phyloP scores from a whole-genome alignment of 306 rosid genomes.

The Senna tora region DNA sequence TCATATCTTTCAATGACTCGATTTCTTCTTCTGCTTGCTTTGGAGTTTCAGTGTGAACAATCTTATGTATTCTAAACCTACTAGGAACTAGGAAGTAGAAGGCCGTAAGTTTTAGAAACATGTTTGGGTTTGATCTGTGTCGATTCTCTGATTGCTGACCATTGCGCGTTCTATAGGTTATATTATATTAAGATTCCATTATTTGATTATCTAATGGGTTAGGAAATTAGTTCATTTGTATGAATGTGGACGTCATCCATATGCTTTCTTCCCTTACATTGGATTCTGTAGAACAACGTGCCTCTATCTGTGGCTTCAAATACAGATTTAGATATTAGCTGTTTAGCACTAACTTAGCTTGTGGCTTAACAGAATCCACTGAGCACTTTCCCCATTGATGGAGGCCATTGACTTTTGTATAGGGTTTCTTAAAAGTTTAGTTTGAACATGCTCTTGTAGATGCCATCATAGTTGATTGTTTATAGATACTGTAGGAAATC shows the following conservation, averaged over 20 bases:
- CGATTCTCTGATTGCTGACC: neutral
- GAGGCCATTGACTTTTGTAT: neutral
- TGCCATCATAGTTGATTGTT: neutral
- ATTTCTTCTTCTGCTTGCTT: neutral
- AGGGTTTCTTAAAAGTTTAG: neutral
- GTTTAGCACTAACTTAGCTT: neutral
- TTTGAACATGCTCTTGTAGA: neutral
- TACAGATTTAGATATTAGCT: neutral
- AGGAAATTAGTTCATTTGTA: neutral
- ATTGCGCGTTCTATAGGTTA: neutral
- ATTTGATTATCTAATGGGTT: neutral
- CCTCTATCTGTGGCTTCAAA: neutral
- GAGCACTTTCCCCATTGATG: neutral
- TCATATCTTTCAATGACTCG: neutral
- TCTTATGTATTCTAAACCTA: neutral
- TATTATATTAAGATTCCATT: neutral
- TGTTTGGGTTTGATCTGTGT: neutral
- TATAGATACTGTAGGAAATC: neutral
- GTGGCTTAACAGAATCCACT: neutral
- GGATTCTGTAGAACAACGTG: neutral
- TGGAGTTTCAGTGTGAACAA: constrained; percentile 1
- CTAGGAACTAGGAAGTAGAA: neutral
- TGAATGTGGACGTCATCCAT: neutral
- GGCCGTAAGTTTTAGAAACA: neutral
- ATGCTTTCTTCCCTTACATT: neutral